A percentile compares a stretch with the other conserved stretches of the same genome.
Conservation (phyloP, 495 filamentous ascomycete genomes). For the Lepidopterella palustris region DNA sequence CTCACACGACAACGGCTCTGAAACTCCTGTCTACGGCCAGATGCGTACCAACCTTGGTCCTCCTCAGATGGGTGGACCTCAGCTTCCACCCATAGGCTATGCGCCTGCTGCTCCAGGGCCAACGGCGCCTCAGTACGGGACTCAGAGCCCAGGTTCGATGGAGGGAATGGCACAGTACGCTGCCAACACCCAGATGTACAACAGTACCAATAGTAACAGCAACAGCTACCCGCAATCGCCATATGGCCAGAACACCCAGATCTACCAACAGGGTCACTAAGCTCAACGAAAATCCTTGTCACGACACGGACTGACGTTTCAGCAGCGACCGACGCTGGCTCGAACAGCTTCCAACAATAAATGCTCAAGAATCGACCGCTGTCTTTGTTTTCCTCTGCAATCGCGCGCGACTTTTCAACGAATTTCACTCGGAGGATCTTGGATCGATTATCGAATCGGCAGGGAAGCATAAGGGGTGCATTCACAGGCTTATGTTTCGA, state of each 20-base stretch:
- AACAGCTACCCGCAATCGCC: conserved; percentile 63
- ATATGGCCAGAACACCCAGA: conserved; percentile 60
- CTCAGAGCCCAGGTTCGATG: conserved; percentile 50
- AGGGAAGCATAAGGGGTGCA: conserved; percentile 11
- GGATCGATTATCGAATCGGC: not conserved
- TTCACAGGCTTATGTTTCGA: conserved; percentile 15
- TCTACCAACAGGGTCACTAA: conserved; percentile 71
- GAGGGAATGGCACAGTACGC: conserved; percentile 55
- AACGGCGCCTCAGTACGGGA: conserved; percentile 54
- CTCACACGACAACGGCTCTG: conserved; percentile 44
- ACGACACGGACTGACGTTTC: conserved; percentile 19
- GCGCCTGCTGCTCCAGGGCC: conserved; percentile 46
- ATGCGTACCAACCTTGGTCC: conserved; percentile 16
- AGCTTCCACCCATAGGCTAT: conserved; percentile 84
- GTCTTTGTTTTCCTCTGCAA: conserved; percentile 1
- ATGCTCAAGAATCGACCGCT: conserved; percentile 9
- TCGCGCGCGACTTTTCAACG: conserved; percentile 8
- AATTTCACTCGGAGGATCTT: conserved; percentile 15
- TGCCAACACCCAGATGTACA: conserved; percentile 44
- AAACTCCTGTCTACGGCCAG: conserved; percentile 31
- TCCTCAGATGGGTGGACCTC: conserved; percentile 43
- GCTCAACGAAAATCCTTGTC: conserved; percentile 23
- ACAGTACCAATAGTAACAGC: conserved; percentile 48
- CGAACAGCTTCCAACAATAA: conserved; percentile 19
- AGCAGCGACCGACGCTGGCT: conserved; percentile 18